These are phyloP conservation scores for Setaria viridis DNA, from an alignment of 202 grass and related monocot genomes.

Conservation along the genomic window DNA sequence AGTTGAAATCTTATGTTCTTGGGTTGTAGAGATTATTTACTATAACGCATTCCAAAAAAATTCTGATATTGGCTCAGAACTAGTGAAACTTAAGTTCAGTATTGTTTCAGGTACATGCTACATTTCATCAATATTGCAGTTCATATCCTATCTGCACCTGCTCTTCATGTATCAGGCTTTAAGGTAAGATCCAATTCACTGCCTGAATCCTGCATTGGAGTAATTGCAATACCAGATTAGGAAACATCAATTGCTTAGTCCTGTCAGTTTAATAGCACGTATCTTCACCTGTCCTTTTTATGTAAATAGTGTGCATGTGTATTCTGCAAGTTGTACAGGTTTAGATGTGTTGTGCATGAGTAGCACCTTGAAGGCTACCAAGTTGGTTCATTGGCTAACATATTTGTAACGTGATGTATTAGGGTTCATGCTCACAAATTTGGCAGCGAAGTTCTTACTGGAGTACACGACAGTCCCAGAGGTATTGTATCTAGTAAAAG, in stretches of 20 bases:
- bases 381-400: constrained; percentile 23
- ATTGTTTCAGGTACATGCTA: constrained; percentile 76
- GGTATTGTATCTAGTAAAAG: constrained; percentile 50
- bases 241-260: constrained; percentile 27
- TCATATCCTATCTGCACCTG: constrained; percentile 77
- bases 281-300: not conserved
- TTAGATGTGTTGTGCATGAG: constrained; percentile 27
- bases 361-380: not conserved
- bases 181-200: constrained; percentile 64
- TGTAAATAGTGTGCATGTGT: constrained; percentile 24
- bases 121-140: constrained; percentile 84
- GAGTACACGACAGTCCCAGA: constrained; percentile 79
- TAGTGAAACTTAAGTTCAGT: constrained; percentile 25
- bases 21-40: not conserved
- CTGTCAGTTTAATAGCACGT: not conserved
- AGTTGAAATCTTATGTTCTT: constrained; percentile 14
- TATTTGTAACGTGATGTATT: constrained; percentile 29
- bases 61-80: constrained; percentile 30
- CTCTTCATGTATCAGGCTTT: constrained; percentile 94
- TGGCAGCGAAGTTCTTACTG: constrained; percentile 91
- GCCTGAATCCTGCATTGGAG: constrained; percentile 10
- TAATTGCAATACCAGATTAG: constrained; percentile 10
- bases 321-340: constrained; percentile 16
- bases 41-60: constrained; percentile 26
- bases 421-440: constrained; percentile 93